Base-by-base conservation (phyloP, 192 early-diverging fungal species). In the Powellomyces hirtus region DNA sequence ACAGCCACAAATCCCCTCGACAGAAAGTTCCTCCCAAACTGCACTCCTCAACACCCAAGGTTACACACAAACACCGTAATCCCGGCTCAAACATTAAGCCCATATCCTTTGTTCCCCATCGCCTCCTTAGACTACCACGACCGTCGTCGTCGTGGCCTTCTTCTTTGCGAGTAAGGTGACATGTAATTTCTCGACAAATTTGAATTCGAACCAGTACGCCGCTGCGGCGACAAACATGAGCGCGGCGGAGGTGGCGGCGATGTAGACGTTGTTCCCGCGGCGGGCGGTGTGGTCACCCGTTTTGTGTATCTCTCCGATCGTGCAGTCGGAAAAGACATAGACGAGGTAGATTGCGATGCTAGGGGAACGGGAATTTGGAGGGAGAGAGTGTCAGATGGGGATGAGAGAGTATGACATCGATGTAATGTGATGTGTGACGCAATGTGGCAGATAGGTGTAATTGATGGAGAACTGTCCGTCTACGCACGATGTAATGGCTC, bases 121-220 rank as follows among this genome's bases (percentile, higher is more conserved):
- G n/a, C n/a, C n/a, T n/a, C n/a, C n/a, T n/a, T n/a, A n/a, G 40
- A 18, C 40, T 13, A 42, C 46, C 3, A 16, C 46, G 26, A 18
- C 46, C 46, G 46, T 24, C 2, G 26, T 24, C n/a, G 26, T 24
- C 2, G 46, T 16, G n/a, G 46, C 29, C 53, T 16, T 30, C 31
- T 56, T 56, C 53, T 56, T 56, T 16, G 33, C 29, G 14, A 56
- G 20, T 2, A 56, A 14, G 1, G 33, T 31, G 20, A 29, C 59
- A 36, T 60, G 59, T 37, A 60, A 40, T 37, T 60, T 60, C 36
- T 60, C 1, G 34, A 60, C 31, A 60, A 60, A 38, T 37, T 27
- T 33, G 35, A 37, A 36, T 37, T 60, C 59, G 16, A 60, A 24
- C 31, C 35, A 60, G 29, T 24, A 60, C 59, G 37, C 20, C 8